Evolutionary conservation across 1,284 basidiomycete species (phyloP), one percentile per base, ranked within the genome.

Genomic region (Sanghuangporus baumii): DNA sequence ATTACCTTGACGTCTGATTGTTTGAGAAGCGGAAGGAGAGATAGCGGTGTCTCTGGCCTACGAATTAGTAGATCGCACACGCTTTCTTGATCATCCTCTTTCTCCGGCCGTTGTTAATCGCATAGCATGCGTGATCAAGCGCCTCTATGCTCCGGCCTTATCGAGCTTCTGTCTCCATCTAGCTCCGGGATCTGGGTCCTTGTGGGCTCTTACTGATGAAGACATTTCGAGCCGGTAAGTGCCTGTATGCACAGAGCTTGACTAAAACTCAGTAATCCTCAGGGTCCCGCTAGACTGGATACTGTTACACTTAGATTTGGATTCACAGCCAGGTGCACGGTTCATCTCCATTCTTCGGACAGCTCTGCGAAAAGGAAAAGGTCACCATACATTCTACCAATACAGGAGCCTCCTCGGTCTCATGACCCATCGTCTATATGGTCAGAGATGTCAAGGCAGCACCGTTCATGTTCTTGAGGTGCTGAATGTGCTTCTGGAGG

Each of bases 21-120:
- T 34, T 54, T 6, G 14, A 60, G n/a, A 54, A 82, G 81, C 80
- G 34, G 64, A 72, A 8, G 71, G 72, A 6, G 71, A 70, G 36
- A 60, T 60, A 71, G 36, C 72, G 76, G 20, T 74, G 70, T 52
- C 67, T 68, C 3, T 67, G 36, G 84, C 85, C 0, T 82, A 76
- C 59, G 81, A 84, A 61, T 72, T 89, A 0, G 75, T 88, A 9
- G 85, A 88, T 66, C 83, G 80, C 79, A 63, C 86, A 38, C 82
- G 87, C 48, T 71, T 88, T 1, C 67, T 77, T 1, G 74, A 77
- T 16, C 70, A 72, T 26, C 69, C 71, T 0, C 67, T 81, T 3
- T 68, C 70, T 18, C 26, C 72, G 0, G 64, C 67, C 0, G 77
- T 83, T 37, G 68, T 84, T 9, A 67, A 66, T n/a, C 76, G 78